Percentiles rank a stretch among this genome's conserved stretches.
Conservation (phyloP, 1,139 yeast genomes). For the Kurtzmaniella quercitrusa region DNA sequence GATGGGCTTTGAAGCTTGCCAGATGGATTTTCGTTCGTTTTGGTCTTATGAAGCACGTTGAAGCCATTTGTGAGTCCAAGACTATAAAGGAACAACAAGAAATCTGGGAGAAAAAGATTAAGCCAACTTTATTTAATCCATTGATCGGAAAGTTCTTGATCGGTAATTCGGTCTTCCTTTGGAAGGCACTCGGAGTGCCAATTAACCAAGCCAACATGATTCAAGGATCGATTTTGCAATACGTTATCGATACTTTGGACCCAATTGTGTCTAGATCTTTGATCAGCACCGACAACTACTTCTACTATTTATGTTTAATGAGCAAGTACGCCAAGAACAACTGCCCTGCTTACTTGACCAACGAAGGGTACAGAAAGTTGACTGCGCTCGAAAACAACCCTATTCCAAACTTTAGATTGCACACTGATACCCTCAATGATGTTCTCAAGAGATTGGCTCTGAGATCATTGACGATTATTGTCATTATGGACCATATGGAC, state of each 20-base stretch:
- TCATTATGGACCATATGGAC: slow-evolving; percentile 91
- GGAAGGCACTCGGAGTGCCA: slow-evolving; percentile 89
- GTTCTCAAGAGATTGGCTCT: slow-evolving; percentile 63
- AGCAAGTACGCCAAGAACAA: slow-evolving; percentile 59
- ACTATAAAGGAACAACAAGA: slow-evolving; percentile 57
- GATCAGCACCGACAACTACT: slow-evolving; percentile 70
- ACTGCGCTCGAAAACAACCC: slow-evolving; percentile 34
- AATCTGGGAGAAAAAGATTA: slow-evolving; percentile 59
- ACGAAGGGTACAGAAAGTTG: slow-evolving; percentile 50
- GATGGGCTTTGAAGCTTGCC: slow-evolving; percentile 79
- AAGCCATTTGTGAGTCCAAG: slow-evolving; percentile 52
- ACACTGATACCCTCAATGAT: slow-evolving; percentile 75
- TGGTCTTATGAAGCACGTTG: slow-evolving; percentile 51
- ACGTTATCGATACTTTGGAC: slow-evolving; percentile 73
- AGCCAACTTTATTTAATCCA: slow-evolving; percentile 70
- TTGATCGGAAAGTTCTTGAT: slow-evolving; percentile 61
- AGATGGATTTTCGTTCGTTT: slow-evolving; percentile 53
- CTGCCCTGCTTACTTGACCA: slow-evolving; percentile 74
- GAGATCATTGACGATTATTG: slow-evolving; percentile 66
- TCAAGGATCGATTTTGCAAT: slow-evolving; percentile 65
- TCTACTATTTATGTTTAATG: slow-evolving; percentile 64
- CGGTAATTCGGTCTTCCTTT: slow-evolving; percentile 76
- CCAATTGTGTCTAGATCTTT: slow-evolving; percentile 64
- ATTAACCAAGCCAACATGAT: slow-evolving; percentile 79
- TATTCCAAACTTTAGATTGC: slow-evolving; percentile 66